Base-by-base conservation (phyloP, 495 filamentous ascomycete genomes). In the Staphylotrichum tortipilum region DNA sequence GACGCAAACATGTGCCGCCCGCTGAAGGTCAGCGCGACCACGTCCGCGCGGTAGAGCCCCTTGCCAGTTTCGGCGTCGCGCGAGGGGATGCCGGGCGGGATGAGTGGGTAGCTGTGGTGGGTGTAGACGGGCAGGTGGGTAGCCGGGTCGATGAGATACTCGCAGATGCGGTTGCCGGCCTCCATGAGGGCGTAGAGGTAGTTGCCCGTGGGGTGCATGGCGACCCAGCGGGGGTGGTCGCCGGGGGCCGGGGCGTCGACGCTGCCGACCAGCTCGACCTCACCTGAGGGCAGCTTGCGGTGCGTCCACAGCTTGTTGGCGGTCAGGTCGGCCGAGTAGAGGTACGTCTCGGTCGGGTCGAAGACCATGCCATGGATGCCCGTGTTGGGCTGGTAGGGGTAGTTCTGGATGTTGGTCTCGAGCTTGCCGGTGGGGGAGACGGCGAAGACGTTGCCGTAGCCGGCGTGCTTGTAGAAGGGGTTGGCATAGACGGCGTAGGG, bases 341-440 rank as follows among this genome's bases (percentile, higher is more conserved):
- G 77, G 67, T 88, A 90, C 12, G 80, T 85, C 68, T 92, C 87
- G 46, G 79, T 82, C 10, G 84, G 79, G 63, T 92, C 86, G 61
- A 92, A 92, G 37, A 88, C 86, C 84, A 89, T 89, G 68, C 86
- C 87, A 67, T 92, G 87, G 54, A 92, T 86, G 37, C 84, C 86
- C 7, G 85, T 84, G 62, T 85, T 78, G 30, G 71, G 66, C 37
- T 79, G 74, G 61, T 89, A 88, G 43, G 82, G 78, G 68, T 85
- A 89, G 65, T 89, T 87, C 56, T 92, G 87, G 43, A 89, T 70
- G 65, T 86, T 86, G 58, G 71, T 63, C 14, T 77, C 73, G 19
- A 92, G 76, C 15, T 63, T 65, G 26, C 87, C 86, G 5, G 78
- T 68, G 19, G 65, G 30, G 45, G 79, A 78, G 28, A 84, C 81